Evolutionary conservation across 1,139 yeast genomes (phyloP).

Genomic region (Taphrina communis): DNA sequence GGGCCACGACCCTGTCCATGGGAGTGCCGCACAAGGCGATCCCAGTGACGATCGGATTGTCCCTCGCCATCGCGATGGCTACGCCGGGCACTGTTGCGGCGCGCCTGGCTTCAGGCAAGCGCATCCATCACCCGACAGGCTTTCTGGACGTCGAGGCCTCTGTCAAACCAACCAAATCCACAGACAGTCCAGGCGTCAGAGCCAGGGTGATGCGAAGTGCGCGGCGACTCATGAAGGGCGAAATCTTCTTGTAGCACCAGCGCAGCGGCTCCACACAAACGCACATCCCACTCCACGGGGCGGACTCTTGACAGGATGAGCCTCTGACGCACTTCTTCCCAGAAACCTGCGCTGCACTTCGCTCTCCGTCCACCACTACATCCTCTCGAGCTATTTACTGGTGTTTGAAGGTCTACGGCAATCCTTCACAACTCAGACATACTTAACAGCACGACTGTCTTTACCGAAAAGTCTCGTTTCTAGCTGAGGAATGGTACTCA

Average conservation of each 20-base stretch:
- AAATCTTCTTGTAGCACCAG: neutral
- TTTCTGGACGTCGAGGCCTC: constrained; percentile 14
- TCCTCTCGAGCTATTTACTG: neutral
- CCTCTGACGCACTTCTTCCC: constrained; percentile 4
- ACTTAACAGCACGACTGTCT: no score
- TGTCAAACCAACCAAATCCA: neutral
- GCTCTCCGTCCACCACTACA: neutral
- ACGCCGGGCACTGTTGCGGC: neutral
- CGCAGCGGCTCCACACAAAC: neutral
- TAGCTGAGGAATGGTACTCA: constrained; percentile 21
- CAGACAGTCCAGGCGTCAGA: neutral
- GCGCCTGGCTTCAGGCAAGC: constrained; percentile 9
- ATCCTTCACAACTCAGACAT: no score
- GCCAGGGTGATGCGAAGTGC: constrained; percentile 13
- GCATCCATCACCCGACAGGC: constrained; percentile 24
- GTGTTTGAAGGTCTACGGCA: no score
- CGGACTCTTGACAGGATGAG: neutral
- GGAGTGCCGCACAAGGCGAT: constrained; percentile 22
- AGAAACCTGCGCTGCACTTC: neutral
- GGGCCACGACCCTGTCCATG: constrained; percentile 22
- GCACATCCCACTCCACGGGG: neutral
- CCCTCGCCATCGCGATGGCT: constrained; percentile 24
- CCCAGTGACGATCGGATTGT: constrained; percentile 17
- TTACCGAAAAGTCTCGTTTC: no score
- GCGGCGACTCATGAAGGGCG: constrained; percentile 8